A percentile compares a stretch with the other conserved stretches of the same genome.
Conservation (phyloP, 768 basidiomycete genomes). For the Pleurotus platypus region DNA sequence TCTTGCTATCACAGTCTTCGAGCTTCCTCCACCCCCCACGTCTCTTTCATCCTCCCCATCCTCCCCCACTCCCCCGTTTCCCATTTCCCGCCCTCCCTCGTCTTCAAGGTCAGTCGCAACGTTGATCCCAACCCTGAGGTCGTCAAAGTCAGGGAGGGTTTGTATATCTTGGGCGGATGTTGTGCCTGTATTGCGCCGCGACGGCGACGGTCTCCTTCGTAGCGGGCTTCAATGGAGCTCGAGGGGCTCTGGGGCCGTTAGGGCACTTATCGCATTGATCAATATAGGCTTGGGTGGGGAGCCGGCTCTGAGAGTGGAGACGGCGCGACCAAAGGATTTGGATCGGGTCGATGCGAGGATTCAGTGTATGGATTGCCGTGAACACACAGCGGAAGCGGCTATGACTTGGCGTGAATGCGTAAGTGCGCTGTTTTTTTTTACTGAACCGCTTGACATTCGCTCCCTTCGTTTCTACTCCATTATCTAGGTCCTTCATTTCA, state of each 20-base stretch:
- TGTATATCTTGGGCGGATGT: not conserved
- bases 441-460: too few relatives aligned
- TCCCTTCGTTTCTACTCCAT: too few relatives aligned
- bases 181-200: not conserved
- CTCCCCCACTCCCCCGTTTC: too few relatives aligned
- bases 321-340: not conserved
- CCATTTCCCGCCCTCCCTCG: not conserved
- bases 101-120: not conserved
- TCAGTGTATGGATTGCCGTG: not conserved
- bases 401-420: slow-evolving; percentile 5
- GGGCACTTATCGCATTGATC: not conserved
- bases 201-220: not conserved
- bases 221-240: not conserved
- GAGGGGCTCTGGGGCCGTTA: not conserved
- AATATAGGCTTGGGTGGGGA: not conserved
- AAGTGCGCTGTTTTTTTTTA: not conserved
- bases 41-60: too few relatives aligned
- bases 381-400: not conserved
- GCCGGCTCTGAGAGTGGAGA: not conserved
- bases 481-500: not conserved
- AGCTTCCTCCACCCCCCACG: too few relatives aligned
- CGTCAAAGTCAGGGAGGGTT: too few relatives aligned
- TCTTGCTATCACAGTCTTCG: not conserved
- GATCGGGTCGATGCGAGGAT: not conserved
- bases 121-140: not conserved